These are phyloP conservation scores for Vitis hybrid DNA, from an alignment of 177 flowering plant genomes.

Conservation along the genomic window DNA sequence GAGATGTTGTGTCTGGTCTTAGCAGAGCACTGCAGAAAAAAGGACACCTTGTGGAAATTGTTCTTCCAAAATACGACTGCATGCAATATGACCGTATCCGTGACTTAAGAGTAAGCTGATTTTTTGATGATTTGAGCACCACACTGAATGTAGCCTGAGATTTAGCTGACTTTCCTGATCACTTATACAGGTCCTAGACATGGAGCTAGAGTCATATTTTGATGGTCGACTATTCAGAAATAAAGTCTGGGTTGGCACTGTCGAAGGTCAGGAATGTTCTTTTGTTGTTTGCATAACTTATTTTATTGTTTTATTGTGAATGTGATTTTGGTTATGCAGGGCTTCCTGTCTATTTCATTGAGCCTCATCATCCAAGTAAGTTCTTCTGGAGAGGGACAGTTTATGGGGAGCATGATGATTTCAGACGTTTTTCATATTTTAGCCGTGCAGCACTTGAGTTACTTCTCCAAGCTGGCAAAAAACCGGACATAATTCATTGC, in stretches of 20 bases:
- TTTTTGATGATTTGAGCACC: slow-evolving; percentile 7
- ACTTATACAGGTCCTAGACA: slow-evolving; percentile 66
- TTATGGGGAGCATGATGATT: slow-evolving; percentile 96
- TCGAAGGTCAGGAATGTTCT: slow-evolving; percentile 64
- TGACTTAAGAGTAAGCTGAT: slow-evolving; percentile 66
- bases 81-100: slow-evolving; percentile 65
- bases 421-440: slow-evolving; percentile 89
- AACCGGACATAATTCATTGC: slow-evolving; percentile 96
- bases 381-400: slow-evolving; percentile 89
- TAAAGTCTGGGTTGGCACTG: slow-evolving; percentile 89
- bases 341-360: slow-evolving; percentile 94
- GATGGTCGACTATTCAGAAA: slow-evolving; percentile 75
- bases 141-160: not conserved
- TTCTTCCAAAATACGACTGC: slow-evolving; percentile 97
- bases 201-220: slow-evolving; percentile 76
- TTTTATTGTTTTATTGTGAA: slow-evolving; percentile 13
- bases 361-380: slow-evolving; percentile 88
- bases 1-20: slow-evolving; percentile 95
- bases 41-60: slow-evolving; percentile 91
- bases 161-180: slow-evolving; percentile 7
- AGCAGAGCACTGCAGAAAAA: slow-evolving; percentile 90
- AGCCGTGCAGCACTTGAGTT: slow-evolving; percentile 98
- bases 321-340: slow-evolving; percentile 45
- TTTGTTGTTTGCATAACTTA: not conserved
- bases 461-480: slow-evolving; percentile 88